Percentiles rank a stretch among this genome's conserved stretches.
phyloP scores from a whole-genome alignment of 257 asterid species.

The Coffea canephora region DNA sequence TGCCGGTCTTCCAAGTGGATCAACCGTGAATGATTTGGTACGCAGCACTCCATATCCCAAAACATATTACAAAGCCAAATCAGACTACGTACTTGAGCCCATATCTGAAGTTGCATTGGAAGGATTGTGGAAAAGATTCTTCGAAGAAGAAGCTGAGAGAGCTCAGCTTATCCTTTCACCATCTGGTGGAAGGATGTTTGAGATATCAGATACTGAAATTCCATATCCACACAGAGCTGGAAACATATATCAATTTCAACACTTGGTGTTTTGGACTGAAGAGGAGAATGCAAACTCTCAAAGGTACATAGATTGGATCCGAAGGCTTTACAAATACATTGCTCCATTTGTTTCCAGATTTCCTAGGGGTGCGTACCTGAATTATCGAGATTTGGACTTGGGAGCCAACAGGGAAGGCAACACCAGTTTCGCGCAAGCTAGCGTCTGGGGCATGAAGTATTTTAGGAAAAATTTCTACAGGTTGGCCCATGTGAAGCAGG shows the following conservation, averaged over 20 bases:
- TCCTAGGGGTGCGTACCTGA: constrained; percentile 37
- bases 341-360: constrained; percentile 1
- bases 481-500: no score
- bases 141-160: not conserved
- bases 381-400: constrained; percentile 44
- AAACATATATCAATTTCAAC: not conserved
- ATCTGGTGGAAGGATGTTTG: no score
- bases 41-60: constrained; percentile 27
- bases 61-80: constrained; percentile 35
- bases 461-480: constrained; percentile 1
- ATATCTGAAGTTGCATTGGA: no score
- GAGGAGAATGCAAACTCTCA: no score
- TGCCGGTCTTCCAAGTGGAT: constrained; percentile 37
- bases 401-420: constrained; percentile 26
- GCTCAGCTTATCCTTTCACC: no score
- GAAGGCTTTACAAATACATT: no score
- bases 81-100: constrained; percentile 26
- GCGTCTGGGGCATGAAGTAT: constrained; percentile 42
- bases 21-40: constrained; percentile 21
- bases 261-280: no score
- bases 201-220: no score
- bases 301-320: no score
- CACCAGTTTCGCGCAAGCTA: constrained; percentile 29
- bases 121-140: no score
- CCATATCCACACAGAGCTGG: no score